These are phyloP conservation scores for Termitomyces sp. DNA, from an alignment of 768 basidiomycete genomes.

Conservation along the genomic window DNA sequence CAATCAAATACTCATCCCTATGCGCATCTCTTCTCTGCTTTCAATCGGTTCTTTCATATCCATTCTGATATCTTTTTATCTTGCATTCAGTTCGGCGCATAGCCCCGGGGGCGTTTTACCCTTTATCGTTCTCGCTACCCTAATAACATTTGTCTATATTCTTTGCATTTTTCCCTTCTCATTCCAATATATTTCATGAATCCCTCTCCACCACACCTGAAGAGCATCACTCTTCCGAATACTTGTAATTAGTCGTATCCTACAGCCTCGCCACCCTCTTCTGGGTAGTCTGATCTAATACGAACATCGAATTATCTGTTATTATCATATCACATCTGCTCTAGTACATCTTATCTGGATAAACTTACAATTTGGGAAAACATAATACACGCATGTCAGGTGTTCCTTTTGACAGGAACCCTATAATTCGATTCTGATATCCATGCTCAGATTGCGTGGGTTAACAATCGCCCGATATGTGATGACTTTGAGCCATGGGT, in stretches of 20 bases:
- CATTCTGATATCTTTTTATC: conserved; percentile 15
- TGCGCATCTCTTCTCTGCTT: conserved; percentile 17
- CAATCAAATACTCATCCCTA: conserved; percentile 17
- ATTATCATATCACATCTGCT: conserved; percentile 13
- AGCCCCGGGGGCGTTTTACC: conserved; percentile 24
- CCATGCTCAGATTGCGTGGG: background rate
- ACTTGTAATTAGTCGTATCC: conserved; percentile 31
- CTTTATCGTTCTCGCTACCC: conserved; percentile 17
- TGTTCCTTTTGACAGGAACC: background rate
- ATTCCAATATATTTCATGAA: conserved; percentile 19
- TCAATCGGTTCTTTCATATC: conserved; percentile 12
- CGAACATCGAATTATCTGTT: conserved; percentile 17
- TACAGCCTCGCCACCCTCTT: conserved; percentile 21
- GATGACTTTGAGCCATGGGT: background rate
- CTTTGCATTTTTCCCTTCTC: conserved; percentile 22
- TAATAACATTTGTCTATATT: conserved; percentile 18
- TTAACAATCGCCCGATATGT: background rate
- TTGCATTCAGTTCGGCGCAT: conserved; percentile 19
- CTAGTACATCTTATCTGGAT: conserved; percentile 14
- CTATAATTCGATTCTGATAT: background rate
- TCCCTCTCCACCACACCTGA: conserved; percentile 5
- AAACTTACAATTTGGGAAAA: conserved; percentile 1
- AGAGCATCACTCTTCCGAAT: conserved; percentile 16
- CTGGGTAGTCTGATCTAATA: conserved; percentile 17
- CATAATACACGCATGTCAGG: background rate